Conservation (phyloP, 1,284 basidiomycete species). For the Cutaneotrichosporon sp. region DNA sequence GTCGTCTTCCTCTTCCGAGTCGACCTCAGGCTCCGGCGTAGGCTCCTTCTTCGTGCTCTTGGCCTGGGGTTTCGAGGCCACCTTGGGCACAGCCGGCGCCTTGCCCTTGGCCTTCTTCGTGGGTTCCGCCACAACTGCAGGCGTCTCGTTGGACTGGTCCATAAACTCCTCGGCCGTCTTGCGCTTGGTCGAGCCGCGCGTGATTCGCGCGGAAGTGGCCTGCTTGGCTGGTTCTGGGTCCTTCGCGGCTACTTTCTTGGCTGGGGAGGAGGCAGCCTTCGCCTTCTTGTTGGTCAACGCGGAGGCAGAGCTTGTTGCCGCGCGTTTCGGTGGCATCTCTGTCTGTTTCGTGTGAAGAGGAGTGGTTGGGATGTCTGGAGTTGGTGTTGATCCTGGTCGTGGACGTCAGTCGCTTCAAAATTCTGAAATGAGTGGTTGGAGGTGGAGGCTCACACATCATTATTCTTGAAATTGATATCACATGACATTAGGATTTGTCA, state of each 20-base stretch:
- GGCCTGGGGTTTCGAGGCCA: slow-evolving; percentile 1
- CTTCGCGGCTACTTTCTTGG: slow-evolving; percentile 17
- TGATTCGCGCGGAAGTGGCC: background rate
- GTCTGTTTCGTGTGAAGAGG: too few species aligned
- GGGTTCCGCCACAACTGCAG: slow-evolving; percentile 38
- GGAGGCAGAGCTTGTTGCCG: slow-evolving; percentile 4
- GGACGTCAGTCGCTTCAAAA: too few species aligned
- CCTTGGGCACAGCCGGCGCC: slow-evolving; percentile 2
- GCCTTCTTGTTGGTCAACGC: slow-evolving; percentile 12
- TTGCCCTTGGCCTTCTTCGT: slow-evolving; percentile 16
- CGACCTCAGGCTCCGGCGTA: slow-evolving; percentile 22
- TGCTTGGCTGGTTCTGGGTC: too few species aligned
- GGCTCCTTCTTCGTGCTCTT: slow-evolving; percentile 23
- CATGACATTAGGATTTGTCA: too few species aligned
- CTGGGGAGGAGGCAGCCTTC: slow-evolving; percentile 18
- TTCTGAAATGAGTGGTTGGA: too few species aligned
- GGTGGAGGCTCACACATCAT: too few species aligned
- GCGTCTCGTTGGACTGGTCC: slow-evolving; percentile 25
- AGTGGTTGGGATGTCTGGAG: too few species aligned
- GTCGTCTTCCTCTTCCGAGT: slow-evolving; percentile 35
- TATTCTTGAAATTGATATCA: too few species aligned
- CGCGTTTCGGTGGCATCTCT: too few species aligned
- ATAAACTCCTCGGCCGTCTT: slow-evolving; percentile 44
- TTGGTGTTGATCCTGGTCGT: too few species aligned
- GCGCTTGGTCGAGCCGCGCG: slow-evolving; percentile 29